phyloP scores from a whole-genome alignment of 768 basidiomycete species.

The Boletus reticulatus region DNA sequence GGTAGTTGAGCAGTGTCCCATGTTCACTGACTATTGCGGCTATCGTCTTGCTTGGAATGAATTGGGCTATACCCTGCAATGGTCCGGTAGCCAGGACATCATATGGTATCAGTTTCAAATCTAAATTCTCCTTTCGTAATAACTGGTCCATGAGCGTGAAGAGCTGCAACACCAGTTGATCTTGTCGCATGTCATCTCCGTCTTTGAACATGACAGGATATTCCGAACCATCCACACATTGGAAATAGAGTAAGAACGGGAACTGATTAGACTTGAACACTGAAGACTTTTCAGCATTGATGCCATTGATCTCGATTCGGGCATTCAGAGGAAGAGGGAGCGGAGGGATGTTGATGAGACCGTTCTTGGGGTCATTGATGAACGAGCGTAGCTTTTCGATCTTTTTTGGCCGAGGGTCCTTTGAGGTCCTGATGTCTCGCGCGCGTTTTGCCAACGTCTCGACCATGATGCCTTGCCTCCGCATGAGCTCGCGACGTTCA shows the following conservation, averaged over 20 bases:
- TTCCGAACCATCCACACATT: constrained; percentile 78
- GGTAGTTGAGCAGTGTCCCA: constrained; percentile 82
- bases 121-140: constrained; percentile 91
- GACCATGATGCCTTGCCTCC: constrained; percentile 88
- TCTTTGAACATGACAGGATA: constrained; percentile 98
- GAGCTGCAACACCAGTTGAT: constrained; percentile 97
- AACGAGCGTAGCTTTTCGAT: constrained; percentile 91
- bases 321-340: constrained; percentile 92
- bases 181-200: constrained; percentile 97
- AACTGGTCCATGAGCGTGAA: constrained; percentile 97
- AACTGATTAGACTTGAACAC: constrained; percentile 98
- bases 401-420: constrained; percentile 94
- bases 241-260: constrained; percentile 88
- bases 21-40: constrained; percentile 93
- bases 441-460: constrained; percentile 84
- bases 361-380: constrained; percentile 83
- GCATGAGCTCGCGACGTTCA: constrained; percentile 83
- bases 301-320: constrained; percentile 78
- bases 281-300: constrained; percentile 87
- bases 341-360: constrained; percentile 72
- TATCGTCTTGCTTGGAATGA: constrained; percentile 93
- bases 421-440: constrained; percentile 81
- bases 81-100: constrained; percentile 91
- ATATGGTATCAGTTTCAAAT: constrained; percentile 88
- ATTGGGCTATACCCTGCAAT: constrained; percentile 94